Conservation (phyloP, 2,329 filamentous ascomycete genomes). For the Aureobasidium lini region DNA sequence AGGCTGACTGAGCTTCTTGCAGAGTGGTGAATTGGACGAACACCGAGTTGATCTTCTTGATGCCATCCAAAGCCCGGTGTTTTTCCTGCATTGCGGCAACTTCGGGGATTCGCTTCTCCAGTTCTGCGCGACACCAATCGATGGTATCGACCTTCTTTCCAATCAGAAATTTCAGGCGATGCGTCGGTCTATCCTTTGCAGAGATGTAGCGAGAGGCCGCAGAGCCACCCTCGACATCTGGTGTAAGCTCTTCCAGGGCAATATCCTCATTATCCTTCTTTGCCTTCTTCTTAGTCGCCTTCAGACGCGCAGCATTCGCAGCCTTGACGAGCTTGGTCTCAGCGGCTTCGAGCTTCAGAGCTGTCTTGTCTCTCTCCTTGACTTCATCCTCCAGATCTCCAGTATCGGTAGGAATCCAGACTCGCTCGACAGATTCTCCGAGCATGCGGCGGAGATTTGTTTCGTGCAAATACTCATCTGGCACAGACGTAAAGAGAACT, state of each 20-base stretch:
- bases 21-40: slow-evolving; percentile 88
- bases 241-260: slow-evolving; percentile 43
- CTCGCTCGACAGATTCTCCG: slow-evolving; percentile 66
- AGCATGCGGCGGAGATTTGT: slow-evolving; percentile 73
- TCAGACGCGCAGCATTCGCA: slow-evolving; percentile 64
- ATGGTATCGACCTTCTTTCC: slow-evolving; percentile 93
- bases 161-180: slow-evolving; percentile 62
- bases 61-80: slow-evolving; percentile 55
- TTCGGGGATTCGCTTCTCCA: slow-evolving; percentile 66
- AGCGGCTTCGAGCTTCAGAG: slow-evolving; percentile 74
- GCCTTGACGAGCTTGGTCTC: slow-evolving; percentile 78
- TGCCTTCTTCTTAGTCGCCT: slow-evolving; percentile 56
- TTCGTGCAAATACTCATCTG: slow-evolving; percentile 68
- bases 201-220: slow-evolving; percentile 69
- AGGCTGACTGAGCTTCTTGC: slow-evolving; percentile 76
- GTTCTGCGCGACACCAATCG: slow-evolving; percentile 73
- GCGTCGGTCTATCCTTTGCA: slow-evolving; percentile 66
- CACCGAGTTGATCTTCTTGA: slow-evolving; percentile 61
- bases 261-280: slow-evolving; percentile 58
- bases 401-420: slow-evolving; percentile 77
- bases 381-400: slow-evolving; percentile 74
- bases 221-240: slow-evolving; percentile 60
- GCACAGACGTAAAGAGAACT: slow-evolving; percentile 81
- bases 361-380: slow-evolving; percentile 69
- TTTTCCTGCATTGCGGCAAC: slow-evolving; percentile 60